Conservation (phyloP, 768 basidiomycete species). For the Russula sp. region DNA sequence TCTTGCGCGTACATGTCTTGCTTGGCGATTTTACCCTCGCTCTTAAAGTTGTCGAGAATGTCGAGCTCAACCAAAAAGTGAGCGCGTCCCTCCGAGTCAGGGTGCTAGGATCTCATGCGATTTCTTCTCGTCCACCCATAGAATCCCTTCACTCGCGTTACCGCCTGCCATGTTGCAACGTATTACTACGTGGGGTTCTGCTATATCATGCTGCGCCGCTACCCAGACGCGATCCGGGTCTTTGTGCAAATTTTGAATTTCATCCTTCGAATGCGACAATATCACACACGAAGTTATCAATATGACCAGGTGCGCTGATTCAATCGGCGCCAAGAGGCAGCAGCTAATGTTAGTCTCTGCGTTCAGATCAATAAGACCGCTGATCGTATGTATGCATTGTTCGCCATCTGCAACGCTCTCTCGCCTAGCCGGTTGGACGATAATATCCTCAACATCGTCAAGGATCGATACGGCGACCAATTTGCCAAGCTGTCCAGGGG, state of each 20-base stretch:
- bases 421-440: constrained; percentile 92
- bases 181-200: constrained; percentile 97
- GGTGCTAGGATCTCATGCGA: background rate
- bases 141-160: constrained; percentile 89
- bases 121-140: constrained; percentile 25
- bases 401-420: constrained; percentile 88
- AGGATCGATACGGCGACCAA: constrained; percentile 92
- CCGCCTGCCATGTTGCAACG: constrained; percentile 92
- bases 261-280: constrained; percentile 93
- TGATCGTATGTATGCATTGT: constrained; percentile 95
- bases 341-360: background rate
- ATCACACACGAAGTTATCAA: constrained; percentile 94
- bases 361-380: constrained; percentile 91
- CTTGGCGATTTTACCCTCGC: constrained; percentile 95
- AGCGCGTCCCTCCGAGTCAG: background rate
- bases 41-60: constrained; percentile 89
- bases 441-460: constrained; percentile 87
- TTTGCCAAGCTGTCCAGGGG: constrained; percentile 78
- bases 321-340: background rate
- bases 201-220: constrained; percentile 91
- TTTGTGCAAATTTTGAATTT: constrained; percentile 93
- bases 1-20: constrained; percentile 91
- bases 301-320: constrained; percentile 77
- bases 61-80: constrained; percentile 88
- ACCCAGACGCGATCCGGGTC: constrained; percentile 91